phyloP scores from a whole-genome alignment of 768 basidiomycete genomes.

The Exidia glandulosa region DNA sequence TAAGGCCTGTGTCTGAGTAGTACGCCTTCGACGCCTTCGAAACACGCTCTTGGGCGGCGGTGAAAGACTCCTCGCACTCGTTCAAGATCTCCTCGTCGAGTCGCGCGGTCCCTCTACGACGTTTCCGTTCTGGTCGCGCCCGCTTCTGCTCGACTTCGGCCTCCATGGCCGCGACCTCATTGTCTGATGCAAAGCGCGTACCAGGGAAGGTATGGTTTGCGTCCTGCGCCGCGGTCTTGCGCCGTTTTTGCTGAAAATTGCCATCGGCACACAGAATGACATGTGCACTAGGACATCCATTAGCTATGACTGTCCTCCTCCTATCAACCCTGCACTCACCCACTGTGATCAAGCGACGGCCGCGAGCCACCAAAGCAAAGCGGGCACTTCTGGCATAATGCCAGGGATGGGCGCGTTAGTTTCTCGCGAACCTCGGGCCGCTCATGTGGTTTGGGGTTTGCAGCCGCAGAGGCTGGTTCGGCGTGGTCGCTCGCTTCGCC shows the following conservation, averaged over 20 bases:
- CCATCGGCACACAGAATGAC: constrained; percentile 1
- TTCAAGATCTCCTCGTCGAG: background rate
- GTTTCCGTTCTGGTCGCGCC: background rate
- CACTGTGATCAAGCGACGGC: background rate
- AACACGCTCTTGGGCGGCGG: background rate
- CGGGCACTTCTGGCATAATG: background rate
- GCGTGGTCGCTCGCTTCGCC: no score
- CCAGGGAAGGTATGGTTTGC: background rate
- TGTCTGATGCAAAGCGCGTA: background rate
- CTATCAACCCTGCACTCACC: background rate
- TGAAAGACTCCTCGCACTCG: background rate
- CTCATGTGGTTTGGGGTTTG: no score
- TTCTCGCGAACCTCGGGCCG: background rate
- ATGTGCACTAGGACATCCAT: background rate
- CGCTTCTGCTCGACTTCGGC: background rate
- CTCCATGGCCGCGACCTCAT: background rate
- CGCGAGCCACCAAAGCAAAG: constrained; percentile 1
- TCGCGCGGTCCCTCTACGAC: background rate
- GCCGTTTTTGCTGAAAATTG: constrained; percentile 1
- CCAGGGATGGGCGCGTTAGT: background rate
- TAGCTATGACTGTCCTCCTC: no score
- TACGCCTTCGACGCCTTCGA: constrained; percentile 11
- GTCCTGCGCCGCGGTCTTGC: background rate
- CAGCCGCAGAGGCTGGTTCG: no score
- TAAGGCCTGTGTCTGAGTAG: constrained; percentile 11